Evolutionary conservation across 257 asterid species (phyloP).

Genomic region (Primulina eburnea): DNA sequence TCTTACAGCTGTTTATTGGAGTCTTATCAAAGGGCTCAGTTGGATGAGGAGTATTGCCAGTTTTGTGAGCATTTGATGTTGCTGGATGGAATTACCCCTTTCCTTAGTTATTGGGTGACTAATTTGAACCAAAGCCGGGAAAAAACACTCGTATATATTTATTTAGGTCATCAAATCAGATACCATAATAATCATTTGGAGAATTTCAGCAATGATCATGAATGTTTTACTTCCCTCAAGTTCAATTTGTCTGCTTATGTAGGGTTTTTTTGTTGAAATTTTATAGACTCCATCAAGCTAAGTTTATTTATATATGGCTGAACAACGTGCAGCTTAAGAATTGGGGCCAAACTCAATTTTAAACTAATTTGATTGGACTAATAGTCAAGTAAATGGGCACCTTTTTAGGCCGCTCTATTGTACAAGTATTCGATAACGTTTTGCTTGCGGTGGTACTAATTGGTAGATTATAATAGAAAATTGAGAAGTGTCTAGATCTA

Average conservation of each 20-base stretch:
- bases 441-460: constrained; percentile 16
- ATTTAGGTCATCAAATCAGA: background rate
- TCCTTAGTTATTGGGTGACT: background rate
- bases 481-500: constrained; percentile 11
- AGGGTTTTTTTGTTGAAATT: background rate
- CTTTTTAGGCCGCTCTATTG: constrained; percentile 11
- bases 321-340: background rate
- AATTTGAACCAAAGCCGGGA: background rate
- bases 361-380: constrained; percentile 6
- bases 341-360: constrained; percentile 3
- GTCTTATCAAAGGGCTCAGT: background rate
- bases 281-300: background rate
- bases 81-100: constrained; percentile 11
- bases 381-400: constrained; percentile 11
- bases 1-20: background rate
- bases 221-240: background rate
- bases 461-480: constrained; percentile 7
- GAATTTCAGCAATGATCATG: background rate
- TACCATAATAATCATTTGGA: background rate
- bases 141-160: background rate
- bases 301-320: background rate
- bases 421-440: background rate
- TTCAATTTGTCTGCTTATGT: background rate
- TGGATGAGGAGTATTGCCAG: constrained; percentile 4
- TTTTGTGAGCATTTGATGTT: constrained; percentile 1